Evolutionary conservation across 768 basidiomycete species (phyloP), one percentile per base, ranked within the genome.

Genomic region (Leccinellum rugosiceps): DNA sequence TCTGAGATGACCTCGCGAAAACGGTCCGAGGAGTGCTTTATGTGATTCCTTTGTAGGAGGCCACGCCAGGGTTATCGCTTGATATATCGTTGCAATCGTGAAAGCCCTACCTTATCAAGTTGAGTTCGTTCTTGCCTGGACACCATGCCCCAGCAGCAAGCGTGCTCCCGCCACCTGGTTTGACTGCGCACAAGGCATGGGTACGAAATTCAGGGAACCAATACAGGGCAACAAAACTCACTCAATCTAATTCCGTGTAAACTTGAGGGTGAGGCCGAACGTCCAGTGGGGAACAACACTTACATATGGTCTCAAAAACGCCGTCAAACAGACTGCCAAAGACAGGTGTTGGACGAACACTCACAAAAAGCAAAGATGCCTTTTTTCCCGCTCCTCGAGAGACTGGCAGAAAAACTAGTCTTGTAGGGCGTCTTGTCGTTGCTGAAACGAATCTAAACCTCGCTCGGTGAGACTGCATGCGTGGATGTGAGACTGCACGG

Each of bases 391-490:
- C 89, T 89, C 48, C 97, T 78, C 4, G 93, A 94, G 63, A 95
- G 91, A 53, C 86, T 88, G 0, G 92, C 90, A 0, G 88, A 88
- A 31, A 98, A 80, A 10, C 79, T 79, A 6, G 72, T 82, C 74
- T 98, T 98, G 77, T 99, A 99, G 0, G 96, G 96, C 5, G 96
- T 99, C 75, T 94, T 95, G 69, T 94, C 90, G 56, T 92, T 92
- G 67, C 90, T 92, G 73, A 96, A 97, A 14, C 94, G 83, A 23
- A 96, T 71, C 90, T 93, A 46, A 34, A 34, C 7, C 8, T 28
- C 3, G 21, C 15, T 64, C 50, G 62, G 51, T 44, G 32, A 61
- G 54, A 57, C n/a, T 26, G 25, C 8, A 13, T 28, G 57, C 31
- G 46, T 9, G 19, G 32, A 50, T 25, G 25, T 1, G 23, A n/a